Percentiles rank a stretch among this genome's conserved stretches.
phyloP scores from a whole-genome alignment of 441 rosid genomes.

The Breynia disticha region DNA sequence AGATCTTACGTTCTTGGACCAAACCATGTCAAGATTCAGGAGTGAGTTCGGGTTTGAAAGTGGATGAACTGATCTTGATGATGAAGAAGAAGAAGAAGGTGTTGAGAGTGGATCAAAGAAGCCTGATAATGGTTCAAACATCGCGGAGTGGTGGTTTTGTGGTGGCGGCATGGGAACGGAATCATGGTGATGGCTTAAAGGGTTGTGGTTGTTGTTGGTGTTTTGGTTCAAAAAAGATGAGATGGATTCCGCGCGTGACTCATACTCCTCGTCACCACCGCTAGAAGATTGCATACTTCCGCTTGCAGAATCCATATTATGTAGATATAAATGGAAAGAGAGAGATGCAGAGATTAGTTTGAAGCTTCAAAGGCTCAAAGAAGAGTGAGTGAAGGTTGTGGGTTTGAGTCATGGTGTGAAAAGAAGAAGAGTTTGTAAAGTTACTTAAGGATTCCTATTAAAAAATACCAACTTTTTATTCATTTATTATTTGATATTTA shows the following conservation, averaged over 20 bases:
- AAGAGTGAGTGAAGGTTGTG: constrained; percentile 7
- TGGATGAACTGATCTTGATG: constrained; percentile 12
- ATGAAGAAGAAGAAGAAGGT: constrained; percentile 17
- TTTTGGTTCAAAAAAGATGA: constrained; percentile 28
- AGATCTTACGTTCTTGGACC: constrained; percentile 29
- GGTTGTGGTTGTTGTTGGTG: constrained; percentile 19
- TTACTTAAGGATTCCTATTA: background rate
- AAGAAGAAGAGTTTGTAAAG: constrained; percentile 2
- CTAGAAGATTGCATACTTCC: constrained; percentile 70
- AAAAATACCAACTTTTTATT: background rate
- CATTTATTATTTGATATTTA: too few species aligned
- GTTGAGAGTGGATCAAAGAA: constrained; percentile 35
- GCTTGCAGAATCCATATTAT: constrained; percentile 77
- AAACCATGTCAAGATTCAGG: constrained; percentile 28
- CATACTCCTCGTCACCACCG: constrained; percentile 55
- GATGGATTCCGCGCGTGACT: constrained; percentile 38
- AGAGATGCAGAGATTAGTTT: background rate
- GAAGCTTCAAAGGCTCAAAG: too few species aligned
- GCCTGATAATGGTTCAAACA: constrained; percentile 28
- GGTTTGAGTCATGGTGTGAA: constrained; percentile 23
- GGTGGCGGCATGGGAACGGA: constrained; percentile 19
- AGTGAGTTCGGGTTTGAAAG: constrained; percentile 28
- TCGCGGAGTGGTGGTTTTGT: constrained; percentile 19
- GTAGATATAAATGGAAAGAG: background rate
- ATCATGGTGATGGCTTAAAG: constrained; percentile 15